Evolutionary conservation across 768 basidiomycete species (phyloP), one percentile per base, ranked within the genome.

Genomic region (Trametes coccinea): DNA sequence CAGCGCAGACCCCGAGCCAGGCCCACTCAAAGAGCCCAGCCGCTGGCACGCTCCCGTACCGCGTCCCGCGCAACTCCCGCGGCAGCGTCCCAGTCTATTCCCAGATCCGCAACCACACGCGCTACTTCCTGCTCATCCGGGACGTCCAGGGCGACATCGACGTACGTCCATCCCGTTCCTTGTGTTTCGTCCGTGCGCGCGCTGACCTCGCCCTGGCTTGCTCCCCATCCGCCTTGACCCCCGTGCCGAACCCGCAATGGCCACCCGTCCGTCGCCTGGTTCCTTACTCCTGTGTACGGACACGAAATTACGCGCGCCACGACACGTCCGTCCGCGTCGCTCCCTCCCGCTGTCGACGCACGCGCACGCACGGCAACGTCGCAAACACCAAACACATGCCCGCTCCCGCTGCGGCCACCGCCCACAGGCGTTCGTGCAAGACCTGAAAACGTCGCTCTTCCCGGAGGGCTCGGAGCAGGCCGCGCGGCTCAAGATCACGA

Each of bases 41-140:
- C 56, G 17, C 14, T 44, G 14, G 22, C 22, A 22, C 22, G 22
- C 69, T 56, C 31, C 67, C 74, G 16, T 93, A 90, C 74, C 82
- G 81, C 62, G 78, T 93, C 47, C 81, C 83, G 22, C 83, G 90
- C 62, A 92, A 89, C 72, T 72, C 82, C 49, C 79, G 79, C 52
- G 87, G 88, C 34, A 81, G 82, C 50, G 79, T 92, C 33, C 90
- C 90, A 46, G 88, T 93, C 29, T 91, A 91, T 72, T 82, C 87
- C 31, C 88, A 92, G 71, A 70, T 89, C 47, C 84, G 87, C 63
- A 90, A 88, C 71, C 82, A 87, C 60, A 82, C 85, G 4, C 82
- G 84, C 57, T 76, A 84, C 62, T 75, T 82, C 39, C 73, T 88
- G 46, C 78, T 82, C 47, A 79, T 93, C 59, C 82, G 86, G 54